These are phyloP conservation scores for Mortierella antarctica DNA, from an alignment of 192 early-diverging fungal genomes.

Conservation along the genomic window DNA sequence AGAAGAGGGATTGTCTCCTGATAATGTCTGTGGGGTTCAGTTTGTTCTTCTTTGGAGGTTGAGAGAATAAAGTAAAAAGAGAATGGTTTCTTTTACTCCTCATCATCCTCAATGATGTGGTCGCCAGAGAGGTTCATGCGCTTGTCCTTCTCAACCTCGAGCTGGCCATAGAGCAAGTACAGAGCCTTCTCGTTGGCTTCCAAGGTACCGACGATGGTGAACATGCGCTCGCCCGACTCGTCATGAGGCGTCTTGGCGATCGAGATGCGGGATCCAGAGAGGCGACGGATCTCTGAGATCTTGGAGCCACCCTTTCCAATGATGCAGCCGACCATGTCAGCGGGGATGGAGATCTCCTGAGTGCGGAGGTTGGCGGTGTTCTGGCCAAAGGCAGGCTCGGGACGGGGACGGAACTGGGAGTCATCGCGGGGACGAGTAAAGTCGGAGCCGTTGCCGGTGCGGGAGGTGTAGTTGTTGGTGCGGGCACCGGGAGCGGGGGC, in stretches of 20 bases:
- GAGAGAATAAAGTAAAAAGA: slow-evolving; percentile 1
- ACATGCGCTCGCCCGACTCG: slow-evolving; percentile 86
- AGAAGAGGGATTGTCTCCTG: background rate
- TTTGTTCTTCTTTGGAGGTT: background rate
- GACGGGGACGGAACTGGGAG: slow-evolving; percentile 38
- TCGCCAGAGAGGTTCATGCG: slow-evolving; percentile 64
- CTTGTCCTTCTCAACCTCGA: slow-evolving; percentile 91
- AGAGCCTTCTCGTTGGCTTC: slow-evolving; percentile 93
- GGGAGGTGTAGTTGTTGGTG: slow-evolving; percentile 55
- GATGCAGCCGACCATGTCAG: slow-evolving; percentile 97
- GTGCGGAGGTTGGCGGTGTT: slow-evolving; percentile 72
- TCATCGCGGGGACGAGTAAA: slow-evolving; percentile 59
- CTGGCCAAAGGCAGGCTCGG: slow-evolving; percentile 49
- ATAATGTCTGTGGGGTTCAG: too few species aligned
- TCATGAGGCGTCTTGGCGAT: slow-evolving; percentile 87
- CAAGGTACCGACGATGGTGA: slow-evolving; percentile 90
- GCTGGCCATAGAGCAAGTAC: slow-evolving; percentile 88
- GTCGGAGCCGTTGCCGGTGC: slow-evolving; percentile 71
- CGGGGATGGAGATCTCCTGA: slow-evolving; percentile 92
- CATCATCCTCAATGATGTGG: slow-evolving; percentile 44
- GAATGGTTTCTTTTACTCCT: slow-evolving; percentile 27
- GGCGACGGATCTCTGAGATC: slow-evolving; percentile 84
- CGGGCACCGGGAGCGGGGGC: slow-evolving; percentile 26
- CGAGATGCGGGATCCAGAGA: slow-evolving; percentile 90
- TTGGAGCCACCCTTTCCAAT: slow-evolving; percentile 94